Conservation (phyloP, 768 basidiomycete genomes). For the Rhodotorula babjevae region DNA sequence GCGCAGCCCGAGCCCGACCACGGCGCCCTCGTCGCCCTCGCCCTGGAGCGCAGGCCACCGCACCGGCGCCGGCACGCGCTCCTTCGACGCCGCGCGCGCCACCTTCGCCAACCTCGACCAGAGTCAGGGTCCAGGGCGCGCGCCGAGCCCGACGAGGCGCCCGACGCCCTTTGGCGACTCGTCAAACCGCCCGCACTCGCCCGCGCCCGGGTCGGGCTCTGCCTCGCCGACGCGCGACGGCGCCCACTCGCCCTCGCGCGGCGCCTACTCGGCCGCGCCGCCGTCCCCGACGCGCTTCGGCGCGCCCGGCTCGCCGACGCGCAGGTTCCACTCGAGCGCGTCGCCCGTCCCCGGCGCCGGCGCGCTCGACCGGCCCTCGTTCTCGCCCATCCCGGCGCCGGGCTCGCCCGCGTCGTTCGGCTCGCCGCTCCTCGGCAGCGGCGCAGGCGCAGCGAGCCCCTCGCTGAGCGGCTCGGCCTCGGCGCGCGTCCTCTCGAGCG, state of each 20-base stretch:
- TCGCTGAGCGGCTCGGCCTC: conserved; percentile 2
- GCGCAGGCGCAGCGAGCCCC: not conserved
- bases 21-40: not conserved
- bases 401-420: not conserved
- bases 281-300: not conserved
- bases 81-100: conserved; percentile 25
- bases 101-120: conserved; percentile 10
- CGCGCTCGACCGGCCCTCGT: conserved; percentile 10
- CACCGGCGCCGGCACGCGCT: conserved; percentile 9
- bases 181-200: not conserved
- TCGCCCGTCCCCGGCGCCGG: conserved; percentile 17
- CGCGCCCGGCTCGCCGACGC: not conserved
- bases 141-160: conserved; percentile 10
- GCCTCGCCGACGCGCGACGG: not conserved
- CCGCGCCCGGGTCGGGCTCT: not conserved
- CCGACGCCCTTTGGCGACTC: conserved; percentile 14
- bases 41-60: conserved; percentile 20
- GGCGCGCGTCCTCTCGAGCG: conserved; percentile 34
- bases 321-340: not conserved
- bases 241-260: not conserved
- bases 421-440: not conserved
- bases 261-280: too few species aligned
- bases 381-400: not conserved
- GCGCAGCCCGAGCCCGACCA: not conserved
- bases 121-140: not conserved